Evolutionary conservation across 805 yeast species (phyloP), one percentile per base, ranked within the genome.

Genomic region (Yarrowia keelungensis): DNA sequence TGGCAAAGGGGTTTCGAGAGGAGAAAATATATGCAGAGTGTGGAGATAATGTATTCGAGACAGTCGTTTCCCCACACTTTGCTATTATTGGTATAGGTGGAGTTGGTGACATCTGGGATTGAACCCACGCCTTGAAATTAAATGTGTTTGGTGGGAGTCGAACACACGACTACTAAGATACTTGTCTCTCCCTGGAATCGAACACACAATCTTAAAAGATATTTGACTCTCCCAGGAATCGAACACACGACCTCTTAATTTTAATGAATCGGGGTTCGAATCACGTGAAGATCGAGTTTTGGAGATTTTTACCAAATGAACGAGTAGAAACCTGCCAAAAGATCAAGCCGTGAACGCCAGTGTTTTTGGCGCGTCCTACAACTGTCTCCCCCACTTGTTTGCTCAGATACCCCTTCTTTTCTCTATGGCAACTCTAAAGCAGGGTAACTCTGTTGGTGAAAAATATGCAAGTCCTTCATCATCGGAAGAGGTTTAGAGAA

Each of bases 391-490:
- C 39, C 8, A 7, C 38, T 36, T 38, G 3, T 32, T 10, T 15
- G 14, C 14, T 8, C 36, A 15, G 19, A 8, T 54, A 14, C 47
- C 61, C 46, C 47, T 39, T 42, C 38, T 16, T 26, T 26, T 26
- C 32, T 26, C 32, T 5, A 26, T 26, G 32, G n/a, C 65, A 58
- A 43, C 65, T 32, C 36, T 45, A 43, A 59, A 59, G 51, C 65
- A 59, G 65, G 65, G 65, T 59, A 59, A 59, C 65, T 59, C 45
- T 35, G 51, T 39, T 32, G 50, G 65, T 59, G 65, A 59, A 59
- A 59, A 59, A 59, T 59, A 59, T 59, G 65, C 65, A 59, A 42
- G 45, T 16, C 50, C 45, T 59, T 51, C 41, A 59, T 45, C 65
- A 59, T 59, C 51, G 16, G 32, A 26, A 45, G 26, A 58, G 50